Evolutionary conservation across 176 grass and related monocot species (phyloP), one percentile per base, ranked within the genome.

Genomic region (Saccharum spontaneum): DNA sequence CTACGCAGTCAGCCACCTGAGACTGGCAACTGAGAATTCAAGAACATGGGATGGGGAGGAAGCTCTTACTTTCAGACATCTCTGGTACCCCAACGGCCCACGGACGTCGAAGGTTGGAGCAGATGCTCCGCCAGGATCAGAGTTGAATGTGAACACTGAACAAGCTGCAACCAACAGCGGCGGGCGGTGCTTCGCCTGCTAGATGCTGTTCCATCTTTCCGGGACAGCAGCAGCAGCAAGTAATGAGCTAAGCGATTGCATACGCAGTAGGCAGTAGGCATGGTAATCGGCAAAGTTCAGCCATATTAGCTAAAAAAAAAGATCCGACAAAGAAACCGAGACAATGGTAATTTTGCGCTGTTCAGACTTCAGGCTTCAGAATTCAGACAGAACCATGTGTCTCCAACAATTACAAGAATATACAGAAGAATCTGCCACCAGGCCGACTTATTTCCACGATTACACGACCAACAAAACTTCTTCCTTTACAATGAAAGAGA

Each of bases 381-480:
- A 18, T 60, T 60, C 34, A 76, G 7, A 48, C 37, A 28, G 30
- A 63, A 33, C 46, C 43, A 16, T 78, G 44, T 61, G 11, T 79
- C 50, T 54, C 16, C 50, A 54, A 14, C 50, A 54, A 36, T 68
- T 78, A 78, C 66, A 88, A 22, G 24, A 78, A 68, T 74, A 37
- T 79, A 88, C 80, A 87, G 37, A 87, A 70, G n/a, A 79, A 61
- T 49, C 8, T 26, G 68, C 60, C 22, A 8, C 34, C 82, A 9
- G 20, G 50, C 48, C 69, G 7, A 12, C 3, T 91, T 92, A 88
- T 90, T 92, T 83, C 48, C 31, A 79, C 31, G 23, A 52, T 63
- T 65, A 39, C 75, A 67, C 7, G 39, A 12, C 30, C 46, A 62
- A 79, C 73, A 52, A 16, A 67, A 24, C 26, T 66, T 70, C 54